Base-by-base conservation (phyloP, 805 yeast genomes). In the Pichia scutulata region DNA sequence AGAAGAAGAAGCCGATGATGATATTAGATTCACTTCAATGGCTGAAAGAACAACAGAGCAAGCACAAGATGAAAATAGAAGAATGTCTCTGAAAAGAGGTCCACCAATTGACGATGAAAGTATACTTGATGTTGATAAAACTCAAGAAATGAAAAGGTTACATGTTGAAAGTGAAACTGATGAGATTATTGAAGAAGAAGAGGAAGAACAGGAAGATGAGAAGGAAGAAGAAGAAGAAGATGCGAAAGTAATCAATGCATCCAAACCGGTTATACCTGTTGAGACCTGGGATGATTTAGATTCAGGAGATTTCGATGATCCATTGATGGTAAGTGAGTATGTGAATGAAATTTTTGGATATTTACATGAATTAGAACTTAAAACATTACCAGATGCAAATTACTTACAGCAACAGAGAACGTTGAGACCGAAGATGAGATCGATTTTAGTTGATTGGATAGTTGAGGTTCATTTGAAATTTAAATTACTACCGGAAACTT, bases 371-470 rank as follows among this genome's bases (percentile, higher is more conserved):
- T 72, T 84, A 52, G 96, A 89, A 69, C 67, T 75, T 43, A 75
- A 78, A 60, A 87, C 92, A 44, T 70, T 87, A 60, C 96, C 89
- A 2, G 83, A 79, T 56, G 67, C 84, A n/a, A 76, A 80, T 56
- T 87, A 86, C 63, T 67, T 86, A 37, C 73, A 70, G 54, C 75
- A 80, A 66, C 86, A 83, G 64, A 75, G 77, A 46, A 80, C 81
- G 52, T 67, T 88, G 57, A 80, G 84, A 59, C 95, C 96, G 50
- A 78, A 81, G 54, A 85, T 86, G 86, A 77, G 97, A 57, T 82
- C 89, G 8, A 86, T 89, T 47, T 70, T 89, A 52, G 88, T 89
- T n/a, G 96, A 90, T 68, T 89, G 97, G 97, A 73, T 89, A 57
- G 88, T 88, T 12, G 95, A 88, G 63, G 90, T 89, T 64, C 97